Base-by-base conservation (phyloP, 805 yeast species). In the Millerozyma acaciae region DNA sequence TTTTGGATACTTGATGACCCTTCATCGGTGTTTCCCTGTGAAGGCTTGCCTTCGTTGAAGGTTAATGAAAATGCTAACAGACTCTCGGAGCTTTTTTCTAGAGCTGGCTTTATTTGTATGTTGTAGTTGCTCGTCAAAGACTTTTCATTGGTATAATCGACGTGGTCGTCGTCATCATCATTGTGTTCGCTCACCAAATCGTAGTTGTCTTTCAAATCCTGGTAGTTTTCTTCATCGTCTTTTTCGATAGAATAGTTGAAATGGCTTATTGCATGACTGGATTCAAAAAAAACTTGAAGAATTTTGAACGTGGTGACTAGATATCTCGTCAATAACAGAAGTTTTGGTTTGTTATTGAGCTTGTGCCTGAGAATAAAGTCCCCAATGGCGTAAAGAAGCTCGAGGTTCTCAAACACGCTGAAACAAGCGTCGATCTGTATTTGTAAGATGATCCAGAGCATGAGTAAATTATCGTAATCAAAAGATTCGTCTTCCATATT, bases 181-280 rank as follows among this genome's bases (percentile, higher is more conserved):
- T 35, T 44, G 5, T 32, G 30, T 6, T 31, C 42, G 8, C 28
- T 38, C 5, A 51, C 51, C 26, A 64, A 48, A 37, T 65, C 62
- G 40, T 62, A 64, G 30, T 48, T 48, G 6, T 62, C 70, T 13
- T 51, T 47, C 33, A 67, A 51, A 44, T 74, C 80, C 38, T 64
- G 65, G 42, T 70, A 72, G n/a, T 68, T 66, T 22, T 50, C 55
- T 8, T 58, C 65, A 20, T 47, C 48, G 22, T 60, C 68, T 12
- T 41, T 45, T 16, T 55, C 60, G 18, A 75, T 65, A 16, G 61
- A 45, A 45, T 73, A 75, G 43, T 72, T 70, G 39, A 64, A 61
- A 9, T 61, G 44, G 44, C 70, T 75, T 24, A 75, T 67, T 1
- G 70, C 58, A 25, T 73, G 72, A 2, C 80, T 73, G 8, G 77